Evolutionary conservation across 768 basidiomycete genomes (phyloP).

Genomic region (Russula sp.): DNA sequence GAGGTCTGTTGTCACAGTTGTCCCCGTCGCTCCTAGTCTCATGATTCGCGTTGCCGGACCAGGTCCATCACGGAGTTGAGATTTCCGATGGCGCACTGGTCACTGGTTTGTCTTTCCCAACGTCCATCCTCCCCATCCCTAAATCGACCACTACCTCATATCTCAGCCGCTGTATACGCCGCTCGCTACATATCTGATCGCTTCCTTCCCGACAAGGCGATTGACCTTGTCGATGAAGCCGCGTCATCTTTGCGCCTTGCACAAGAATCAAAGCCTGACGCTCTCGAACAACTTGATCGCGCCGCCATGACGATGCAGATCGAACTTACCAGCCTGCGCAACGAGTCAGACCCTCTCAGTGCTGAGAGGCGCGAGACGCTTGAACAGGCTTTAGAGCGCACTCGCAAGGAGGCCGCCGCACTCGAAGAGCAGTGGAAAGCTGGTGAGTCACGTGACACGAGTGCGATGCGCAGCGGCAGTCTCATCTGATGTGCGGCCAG

Average conservation of each 20-base stretch:
- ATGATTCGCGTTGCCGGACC: neutral
- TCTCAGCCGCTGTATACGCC: constrained; percentile 70
- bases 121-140: neutral
- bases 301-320: constrained; percentile 85
- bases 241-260: constrained; percentile 81
- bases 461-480: neutral
- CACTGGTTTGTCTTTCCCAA: constrained; percentile 47
- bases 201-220: constrained; percentile 86
- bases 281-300: constrained; percentile 74
- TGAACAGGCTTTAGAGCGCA: constrained; percentile 54
- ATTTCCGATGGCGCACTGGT: constrained; percentile 86
- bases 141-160: neutral
- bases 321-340: constrained; percentile 84
- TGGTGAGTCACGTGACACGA: constrained; percentile 36
- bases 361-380: constrained; percentile 65
- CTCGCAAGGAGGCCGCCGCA: constrained; percentile 55
- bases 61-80: constrained; percentile 83
- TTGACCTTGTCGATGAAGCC: constrained; percentile 91
- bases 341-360: constrained; percentile 80
- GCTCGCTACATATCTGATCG: constrained; percentile 84
- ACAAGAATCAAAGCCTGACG: constrained; percentile 84
- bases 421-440: constrained; percentile 69
- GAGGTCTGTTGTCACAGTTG: constrained; percentile 40
- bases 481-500: constrained; percentile 32
- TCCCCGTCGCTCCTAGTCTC: neutral